Base-by-base conservation (phyloP, 257 asterid genomes). In the Salvia miltiorrhiza region DNA sequence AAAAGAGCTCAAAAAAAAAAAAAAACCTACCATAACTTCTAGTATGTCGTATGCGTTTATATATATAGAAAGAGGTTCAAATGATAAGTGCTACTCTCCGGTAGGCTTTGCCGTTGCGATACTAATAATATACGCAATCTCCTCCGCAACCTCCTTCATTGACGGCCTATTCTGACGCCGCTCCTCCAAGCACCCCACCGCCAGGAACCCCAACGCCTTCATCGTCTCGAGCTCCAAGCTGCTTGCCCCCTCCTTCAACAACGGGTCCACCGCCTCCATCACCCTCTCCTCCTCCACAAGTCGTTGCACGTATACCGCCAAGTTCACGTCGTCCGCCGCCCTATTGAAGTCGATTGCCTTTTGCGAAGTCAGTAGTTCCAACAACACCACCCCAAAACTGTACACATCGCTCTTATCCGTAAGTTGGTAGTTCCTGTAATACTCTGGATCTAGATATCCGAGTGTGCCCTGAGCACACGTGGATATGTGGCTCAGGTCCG, bases 391-490 rank as follows among this genome's bases (percentile, higher is more conserved):
- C 0, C 98, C 98, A 1, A 86, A 90, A 76, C 98, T 93, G 67
- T 93, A 93, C 2, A 93, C 98, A 37, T 93, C 98, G 3, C 98
- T 93, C 75, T 90, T 93, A 23, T 93, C 98, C 0, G 98, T 93
- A 33, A 93, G 64, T 61, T 93, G 98, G 52, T 88, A 90, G 72
- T 93, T 93, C 54, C 93, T 75, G 48, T 90, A 90, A 45, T 93
- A 93, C 78, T 93, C 98, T 0, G 98, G 98, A 41, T 93, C 98
- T 2, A 93, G 95, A 61, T 93, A 93, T 20, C 98, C 98, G 0
- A 93, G 83, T 0, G 98, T 93, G 5, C 98, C 98, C 74, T 93
- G 98, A 21, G 98, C 98, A 47, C 97, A 93, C 5, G 98, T 93
- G 19, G 97, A 85, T 12, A 93, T 67, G 54, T 93, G 98, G 81